Base-by-base conservation (phyloP, 192 early-diverging fungal species). In the Coemansia furcata region DNA sequence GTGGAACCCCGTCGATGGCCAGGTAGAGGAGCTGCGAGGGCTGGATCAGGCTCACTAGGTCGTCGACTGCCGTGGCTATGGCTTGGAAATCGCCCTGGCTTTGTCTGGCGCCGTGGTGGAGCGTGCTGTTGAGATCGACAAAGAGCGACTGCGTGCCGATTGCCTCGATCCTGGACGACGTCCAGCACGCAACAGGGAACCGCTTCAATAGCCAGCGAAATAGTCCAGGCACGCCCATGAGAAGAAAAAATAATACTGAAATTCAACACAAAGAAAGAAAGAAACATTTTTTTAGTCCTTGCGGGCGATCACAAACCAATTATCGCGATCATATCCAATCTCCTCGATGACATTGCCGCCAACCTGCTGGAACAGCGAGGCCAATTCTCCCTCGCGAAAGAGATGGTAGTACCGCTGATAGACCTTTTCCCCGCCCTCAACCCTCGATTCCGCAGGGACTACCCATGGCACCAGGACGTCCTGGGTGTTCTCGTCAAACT, bases 391-490 rank as follows among this genome's bases (percentile, higher is more conserved):
- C 57, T 95, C 84, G 4, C 79, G 82, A 74, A 98, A 99, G 19
- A 98, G 55, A 65, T 99, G 97, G 68, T 99, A 99, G 71, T 95
- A 99, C 42, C 94, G 84, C 44, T 92, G 84, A 52, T 84, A 87
- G 10, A 85, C 80, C 60, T 80, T 62, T 67, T 69, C 67, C n/a
- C 35, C 77, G 40, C 49, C 50, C 21, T 75, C 66, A 7, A 62
- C 68, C 44, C 72, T 84, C 19, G 73, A 69, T 55, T 82, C 85
- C 17, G 10, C 54, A 15, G 91, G 87, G 65, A 94, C 78, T 14
- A 86, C 86, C 97, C 97, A 99, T 4, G 94, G 92, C 2, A 99
- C 95, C 83, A 98, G 89, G 0, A 95, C 92, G 71, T 99, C 97
- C 75, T 99, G 95, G 14, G 85, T 73, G 38, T 74, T 74, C 38